Evolutionary conservation across 306 rosid genomes (phyloP), one percentile per base, ranked within the genome.

Genomic region (Corylus heterophylla): DNA sequence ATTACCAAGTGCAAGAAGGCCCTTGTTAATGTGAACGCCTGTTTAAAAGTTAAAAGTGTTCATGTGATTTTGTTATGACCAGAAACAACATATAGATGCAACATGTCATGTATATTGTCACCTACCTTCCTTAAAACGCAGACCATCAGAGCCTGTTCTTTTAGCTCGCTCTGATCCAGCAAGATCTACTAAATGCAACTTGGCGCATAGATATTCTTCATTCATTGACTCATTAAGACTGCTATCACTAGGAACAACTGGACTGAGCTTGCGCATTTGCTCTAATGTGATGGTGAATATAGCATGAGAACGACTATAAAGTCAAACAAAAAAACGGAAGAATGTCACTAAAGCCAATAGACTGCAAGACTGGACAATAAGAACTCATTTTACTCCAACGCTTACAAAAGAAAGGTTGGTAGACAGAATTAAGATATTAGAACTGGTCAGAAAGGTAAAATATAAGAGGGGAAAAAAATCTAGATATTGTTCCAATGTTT

Each of bases 101-200:
- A 69, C 54, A 77, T 71, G 37, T 71, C 56, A 74, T 67, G 70
- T 10, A 61, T 5, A 74, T 71, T 45, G 49, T 76, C 29, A 77
- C 74, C 82, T 66, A 93, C 99, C 99, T 96, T 96, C 99, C 85
- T 92, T 96, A 75, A 96, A 93, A 78, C 99, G 99, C 80, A 93
- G 48, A 80, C 99, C 99, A 83, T 96, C 98, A 74, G 99, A 96
- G 48, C 99, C 99, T 31, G 99, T 96, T 91, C 99, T 88, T 82
- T 96, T 96, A 77, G 99, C 99, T 79, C 99, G 89, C 80, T 96
- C 99, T 47, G 99, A 96, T 86, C 99, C 99, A 74, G 99, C 99
- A 79, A 96, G 97, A 92, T 96, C 99, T 35, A 96, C 99, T 69
- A 96, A 83, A 85, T 96, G 99, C 90, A 96, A 90, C 78, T 96